A percentile compares a stretch with the other conserved stretches of the same genome.
Evolutionary conservation across 495 filamentous ascomycete genomes (phyloP).

Genomic region (Daldinia bambusicola): DNA sequence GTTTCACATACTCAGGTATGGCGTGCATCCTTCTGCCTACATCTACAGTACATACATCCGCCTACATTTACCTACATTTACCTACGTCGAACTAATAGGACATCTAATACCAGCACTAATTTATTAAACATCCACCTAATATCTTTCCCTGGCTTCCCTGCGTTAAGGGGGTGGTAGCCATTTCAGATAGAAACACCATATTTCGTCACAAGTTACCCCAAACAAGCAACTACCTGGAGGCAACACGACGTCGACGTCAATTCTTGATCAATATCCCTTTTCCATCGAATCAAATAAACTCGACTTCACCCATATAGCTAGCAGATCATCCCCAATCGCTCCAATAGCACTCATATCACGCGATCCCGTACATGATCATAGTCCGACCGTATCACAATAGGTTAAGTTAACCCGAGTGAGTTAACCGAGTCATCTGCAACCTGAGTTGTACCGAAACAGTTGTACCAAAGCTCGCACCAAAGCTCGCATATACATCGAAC

Average conservation of each 20-base stretch:
- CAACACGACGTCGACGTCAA: constrained; percentile 16
- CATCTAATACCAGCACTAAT: too few species aligned
- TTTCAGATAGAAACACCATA: background rate
- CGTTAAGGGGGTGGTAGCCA: too few species aligned
- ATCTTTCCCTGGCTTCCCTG: too few species aligned
- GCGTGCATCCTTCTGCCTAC: background rate
- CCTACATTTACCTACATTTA: constrained; percentile 14
- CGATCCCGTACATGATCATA: constrained; percentile 41
- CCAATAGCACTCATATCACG: constrained; percentile 41
- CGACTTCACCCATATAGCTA: background rate
- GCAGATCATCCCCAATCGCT: constrained; percentile 34
- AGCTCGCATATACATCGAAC: constrained; percentile 32
- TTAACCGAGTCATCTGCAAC: constrained; percentile 46
- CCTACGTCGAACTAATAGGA: too few species aligned
- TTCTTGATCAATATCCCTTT: constrained; percentile 14
- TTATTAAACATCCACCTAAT: too few species aligned
- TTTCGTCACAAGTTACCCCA: constrained; percentile 11
- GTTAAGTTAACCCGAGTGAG: constrained; percentile 34
- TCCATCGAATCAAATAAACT: constrained; percentile 28
- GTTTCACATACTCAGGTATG: constrained; percentile 21
- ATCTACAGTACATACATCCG: too few species aligned
- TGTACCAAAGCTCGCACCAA: constrained; percentile 33
- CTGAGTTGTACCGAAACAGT: constrained; percentile 32
- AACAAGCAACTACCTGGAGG: background rate
- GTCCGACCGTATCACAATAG: constrained; percentile 36